phyloP scores from a whole-genome alignment of 176 grass and related monocot genomes.

The Zea luxurians region DNA sequence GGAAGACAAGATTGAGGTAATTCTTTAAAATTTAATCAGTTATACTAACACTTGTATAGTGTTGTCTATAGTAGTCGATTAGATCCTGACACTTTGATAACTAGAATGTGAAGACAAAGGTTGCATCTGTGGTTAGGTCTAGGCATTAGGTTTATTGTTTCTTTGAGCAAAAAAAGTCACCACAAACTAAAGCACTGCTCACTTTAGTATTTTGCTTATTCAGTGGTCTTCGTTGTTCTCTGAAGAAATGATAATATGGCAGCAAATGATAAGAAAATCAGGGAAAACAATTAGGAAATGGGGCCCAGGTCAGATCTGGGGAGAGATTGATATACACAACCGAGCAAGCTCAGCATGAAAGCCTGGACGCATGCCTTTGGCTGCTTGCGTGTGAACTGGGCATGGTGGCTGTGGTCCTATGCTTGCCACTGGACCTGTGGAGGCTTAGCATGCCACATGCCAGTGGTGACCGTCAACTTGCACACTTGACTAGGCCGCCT shows the following conservation, averaged over 20 bases:
- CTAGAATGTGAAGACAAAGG: background rate
- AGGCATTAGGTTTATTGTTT: background rate
- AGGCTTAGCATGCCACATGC: background rate
- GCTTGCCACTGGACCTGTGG: background rate
- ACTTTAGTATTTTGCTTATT: background rate
- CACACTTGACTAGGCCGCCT: background rate
- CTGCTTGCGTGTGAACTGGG: background rate
- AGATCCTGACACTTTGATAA: background rate
- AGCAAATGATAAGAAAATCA: background rate
- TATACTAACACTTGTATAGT: background rate
- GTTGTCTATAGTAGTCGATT: background rate
- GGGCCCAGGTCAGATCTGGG: no score
- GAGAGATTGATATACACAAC: background rate
- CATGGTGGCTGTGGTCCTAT: background rate
- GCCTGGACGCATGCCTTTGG: background rate
- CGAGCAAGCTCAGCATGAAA: background rate
- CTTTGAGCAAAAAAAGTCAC: background rate
- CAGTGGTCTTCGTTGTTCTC: background rate
- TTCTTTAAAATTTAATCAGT: constrained; percentile 1
- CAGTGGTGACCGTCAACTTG: background rate
- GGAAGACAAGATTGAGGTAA: constrained; percentile 57
- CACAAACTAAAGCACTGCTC: background rate
- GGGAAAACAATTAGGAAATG: background rate
- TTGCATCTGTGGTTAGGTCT: background rate
- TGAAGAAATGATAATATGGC: background rate